Percentiles rank a stretch among this genome's conserved stretches.
Evolutionary conservation across 2,329 filamentous ascomycete genomes (phyloP).

Genomic region (Sclerotinia nivalis): DNA sequence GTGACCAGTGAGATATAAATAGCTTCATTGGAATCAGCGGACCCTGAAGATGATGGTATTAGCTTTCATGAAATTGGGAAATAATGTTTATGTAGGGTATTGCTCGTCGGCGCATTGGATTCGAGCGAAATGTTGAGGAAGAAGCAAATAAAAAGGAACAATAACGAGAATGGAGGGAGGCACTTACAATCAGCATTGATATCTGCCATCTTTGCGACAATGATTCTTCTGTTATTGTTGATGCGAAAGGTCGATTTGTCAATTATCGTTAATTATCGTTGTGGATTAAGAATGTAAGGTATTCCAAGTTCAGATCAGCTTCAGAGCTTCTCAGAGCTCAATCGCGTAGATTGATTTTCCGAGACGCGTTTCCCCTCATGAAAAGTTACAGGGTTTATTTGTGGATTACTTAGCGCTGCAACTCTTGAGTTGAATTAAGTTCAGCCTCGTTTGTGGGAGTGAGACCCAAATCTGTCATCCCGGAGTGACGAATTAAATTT

Average conservation of each 20-base stretch:
- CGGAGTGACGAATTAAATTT: conserved; percentile 12
- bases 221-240: not conserved
- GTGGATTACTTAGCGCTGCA: not conserved
- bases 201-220: conserved; percentile 30
- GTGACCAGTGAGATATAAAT: conserved; percentile 61
- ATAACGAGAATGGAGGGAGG: not conserved
- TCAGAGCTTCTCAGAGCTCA: conserved; percentile 1
- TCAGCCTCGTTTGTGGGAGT: conserved; percentile 24
- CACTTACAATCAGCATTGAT: conserved; percentile 34
- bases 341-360: conserved; percentile 33
- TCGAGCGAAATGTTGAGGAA: not conserved
- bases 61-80: not conserved
- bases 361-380: conserved; percentile 13
- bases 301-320: not conserved
- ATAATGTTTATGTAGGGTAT: not conserved
- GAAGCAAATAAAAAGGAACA: not conserved
- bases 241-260: not conserved
- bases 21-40: conserved; percentile 49
- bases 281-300: conserved; percentile 1
- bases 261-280: not conserved
- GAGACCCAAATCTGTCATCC: conserved; percentile 25
- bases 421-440: not conserved
- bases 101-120: conserved; percentile 9
- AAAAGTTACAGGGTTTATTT: conserved; percentile 13
- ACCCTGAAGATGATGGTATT: conserved; percentile 33